Percentiles rank a stretch among this genome's conserved stretches.
Evolutionary conservation across 371 early-diverging fungal genomes (phyloP).

Genomic region (Mucor plumbeus): DNA sequence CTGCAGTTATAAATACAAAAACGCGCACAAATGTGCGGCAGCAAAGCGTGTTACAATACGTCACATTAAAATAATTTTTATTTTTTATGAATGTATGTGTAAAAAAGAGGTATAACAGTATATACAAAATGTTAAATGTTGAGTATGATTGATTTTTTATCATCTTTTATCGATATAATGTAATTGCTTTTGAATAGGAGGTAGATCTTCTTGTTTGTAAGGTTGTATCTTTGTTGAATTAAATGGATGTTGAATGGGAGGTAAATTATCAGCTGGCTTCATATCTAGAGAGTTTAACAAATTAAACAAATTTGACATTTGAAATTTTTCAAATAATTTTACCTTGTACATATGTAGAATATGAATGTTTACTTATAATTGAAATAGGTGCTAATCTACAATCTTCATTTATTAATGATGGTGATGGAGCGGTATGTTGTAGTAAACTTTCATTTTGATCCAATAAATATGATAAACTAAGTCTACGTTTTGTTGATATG

Average conservation of each 20-base stretch:
- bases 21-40: too few species aligned
- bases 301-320: not conserved
- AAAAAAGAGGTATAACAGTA: not conserved
- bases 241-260: constrained; percentile 13
- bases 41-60: not conserved
- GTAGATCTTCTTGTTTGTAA: constrained; percentile 1
- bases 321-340: not conserved
- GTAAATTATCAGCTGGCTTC: not conserved
- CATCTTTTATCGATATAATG: constrained; percentile 1
- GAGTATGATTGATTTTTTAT: not conserved
- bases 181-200: not conserved
- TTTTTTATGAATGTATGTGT: too few species aligned
- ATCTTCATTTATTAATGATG: not conserved
- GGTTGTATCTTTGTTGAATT: not conserved
- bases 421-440: not conserved
- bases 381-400: constrained; percentile 10
- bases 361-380: not conserved
- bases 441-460: constrained; percentile 20
- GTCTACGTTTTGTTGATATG: constrained; percentile 17
- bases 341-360: not conserved
- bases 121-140: not conserved
- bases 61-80: not conserved
- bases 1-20: too few species aligned
- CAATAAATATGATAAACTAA: constrained; percentile 28
- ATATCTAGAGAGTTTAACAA: not conserved